phyloP scores from a whole-genome alignment of 139 green algal species.

The Nannochloris sp. region DNA sequence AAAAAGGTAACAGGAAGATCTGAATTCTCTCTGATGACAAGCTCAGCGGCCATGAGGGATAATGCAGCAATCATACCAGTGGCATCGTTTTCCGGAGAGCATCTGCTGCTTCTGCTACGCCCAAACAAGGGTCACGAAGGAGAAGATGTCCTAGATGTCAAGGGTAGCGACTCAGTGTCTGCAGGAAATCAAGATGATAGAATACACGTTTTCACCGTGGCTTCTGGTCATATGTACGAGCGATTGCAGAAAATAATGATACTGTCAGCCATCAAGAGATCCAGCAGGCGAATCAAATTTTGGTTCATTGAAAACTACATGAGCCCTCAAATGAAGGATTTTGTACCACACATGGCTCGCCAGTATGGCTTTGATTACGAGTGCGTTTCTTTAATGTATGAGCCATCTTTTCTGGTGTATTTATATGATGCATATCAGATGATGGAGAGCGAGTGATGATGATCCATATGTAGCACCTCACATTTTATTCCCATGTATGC shows the following conservation, averaged over 20 bases:
- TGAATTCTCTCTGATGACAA: background rate
- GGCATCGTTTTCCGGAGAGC: constrained; percentile 24
- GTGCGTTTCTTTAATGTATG: constrained; percentile 7
- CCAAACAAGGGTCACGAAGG: constrained; percentile 63
- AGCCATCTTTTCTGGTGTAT: background rate
- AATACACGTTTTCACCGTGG: constrained; percentile 97
- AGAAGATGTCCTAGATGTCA: constrained; percentile 61
- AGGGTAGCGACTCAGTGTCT: constrained; percentile 4
- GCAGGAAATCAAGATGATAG: constrained; percentile 19
- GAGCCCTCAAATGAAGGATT: constrained; percentile 65
- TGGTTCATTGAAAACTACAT: constrained; percentile 99
- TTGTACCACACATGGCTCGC: constrained; percentile 82
- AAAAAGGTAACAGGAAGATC: constrained; percentile 1
- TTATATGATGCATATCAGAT: no score
- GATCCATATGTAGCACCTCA: no score
- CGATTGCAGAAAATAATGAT: constrained; percentile 99
- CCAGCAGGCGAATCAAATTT: constrained; percentile 85
- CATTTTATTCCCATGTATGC: background rate
- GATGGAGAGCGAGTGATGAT: no score
- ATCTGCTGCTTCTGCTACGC: constrained; percentile 65
- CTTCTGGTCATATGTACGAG: constrained; percentile 97
- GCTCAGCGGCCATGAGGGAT: background rate
- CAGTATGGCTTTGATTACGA: constrained; percentile 86
- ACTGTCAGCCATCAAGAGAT: constrained; percentile 79
- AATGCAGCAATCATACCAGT: constrained; percentile 24